Evolutionary conservation across 768 basidiomycete species (phyloP).

Genomic region (Tulasnella sp.): DNA sequence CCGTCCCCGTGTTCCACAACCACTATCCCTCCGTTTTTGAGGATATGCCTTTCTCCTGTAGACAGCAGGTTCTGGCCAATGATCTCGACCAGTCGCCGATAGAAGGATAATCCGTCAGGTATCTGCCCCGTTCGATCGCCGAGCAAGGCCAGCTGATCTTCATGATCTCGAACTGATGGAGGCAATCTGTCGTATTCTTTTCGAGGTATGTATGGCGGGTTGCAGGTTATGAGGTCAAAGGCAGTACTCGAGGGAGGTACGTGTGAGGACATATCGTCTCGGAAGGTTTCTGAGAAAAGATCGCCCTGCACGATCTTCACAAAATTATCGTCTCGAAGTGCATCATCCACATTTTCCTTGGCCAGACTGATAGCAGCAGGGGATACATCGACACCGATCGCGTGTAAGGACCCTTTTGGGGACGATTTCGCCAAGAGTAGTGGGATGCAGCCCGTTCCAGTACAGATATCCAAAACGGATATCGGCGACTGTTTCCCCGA

Average conservation of each 20-base stretch:
- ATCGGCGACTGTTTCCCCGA: constrained; percentile 21
- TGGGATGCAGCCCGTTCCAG: constrained; percentile 87
- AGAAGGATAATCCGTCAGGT: constrained; percentile 50
- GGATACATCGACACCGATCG: constrained; percentile 61
- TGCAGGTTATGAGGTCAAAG: constrained; percentile 72
- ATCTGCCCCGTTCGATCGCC: constrained; percentile 29
- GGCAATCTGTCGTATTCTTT: constrained; percentile 53
- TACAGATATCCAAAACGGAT: constrained; percentile 77
- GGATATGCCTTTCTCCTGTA: constrained; percentile 34
- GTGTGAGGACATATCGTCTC: background rate
- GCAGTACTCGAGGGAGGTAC: constrained; percentile 25
- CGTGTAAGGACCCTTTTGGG: constrained; percentile 41
- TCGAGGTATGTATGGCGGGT: constrained; percentile 77
- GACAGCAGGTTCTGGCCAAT: constrained; percentile 24
- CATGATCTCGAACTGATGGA: constrained; percentile 60
- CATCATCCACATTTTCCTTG: constrained; percentile 32
- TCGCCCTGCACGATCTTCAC: constrained; percentile 23
- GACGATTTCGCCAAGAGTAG: constrained; percentile 65
- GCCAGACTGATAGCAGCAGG: constrained; percentile 45
- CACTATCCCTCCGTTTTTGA: constrained; percentile 44
- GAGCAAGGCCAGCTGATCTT: constrained; percentile 72
- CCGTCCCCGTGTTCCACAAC: constrained; percentile 72
- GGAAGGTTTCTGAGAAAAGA: constrained; percentile 20
- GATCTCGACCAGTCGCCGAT: constrained; percentile 59
- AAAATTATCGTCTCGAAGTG: background rate